These are phyloP conservation scores for Choricystis sp. DNA, from an alignment of 139 green algal species.

Conservation along the genomic window DNA sequence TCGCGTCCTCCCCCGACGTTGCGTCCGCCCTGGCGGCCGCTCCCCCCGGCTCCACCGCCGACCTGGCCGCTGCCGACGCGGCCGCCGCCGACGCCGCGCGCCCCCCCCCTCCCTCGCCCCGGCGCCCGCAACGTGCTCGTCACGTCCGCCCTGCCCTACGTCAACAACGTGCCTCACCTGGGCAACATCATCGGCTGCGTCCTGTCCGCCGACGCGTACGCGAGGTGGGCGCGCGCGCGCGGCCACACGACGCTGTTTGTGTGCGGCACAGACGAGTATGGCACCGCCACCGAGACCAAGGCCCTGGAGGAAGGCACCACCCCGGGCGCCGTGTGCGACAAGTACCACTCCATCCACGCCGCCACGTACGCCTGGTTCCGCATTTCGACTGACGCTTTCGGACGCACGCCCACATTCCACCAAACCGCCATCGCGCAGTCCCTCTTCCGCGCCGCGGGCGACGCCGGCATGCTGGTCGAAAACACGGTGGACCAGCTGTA, in stretches of 20 bases:
- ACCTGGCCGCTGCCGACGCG: constrained; percentile 18
- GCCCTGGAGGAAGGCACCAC: constrained; percentile 86
- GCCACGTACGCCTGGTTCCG: constrained; percentile 95
- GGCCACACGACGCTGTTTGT: constrained; percentile 88
- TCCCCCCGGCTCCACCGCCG: neutral
- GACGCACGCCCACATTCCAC: constrained; percentile 64
- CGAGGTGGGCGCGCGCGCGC: constrained; percentile 67
- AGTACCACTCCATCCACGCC: constrained; percentile 91
- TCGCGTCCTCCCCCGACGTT: constrained; percentile 3
- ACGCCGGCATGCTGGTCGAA: constrained; percentile 29
- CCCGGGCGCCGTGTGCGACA: constrained; percentile 88
- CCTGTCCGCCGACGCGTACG: constrained; percentile 80
- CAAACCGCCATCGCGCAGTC: constrained; percentile 54
- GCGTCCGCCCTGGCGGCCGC: constrained; percentile 3
- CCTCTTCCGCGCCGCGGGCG: constrained; percentile 42
- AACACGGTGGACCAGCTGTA: constrained; percentile 78
- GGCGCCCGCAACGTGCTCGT: constrained; percentile 55
- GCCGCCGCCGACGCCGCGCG: constrained; percentile 11
- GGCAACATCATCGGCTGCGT: constrained; percentile 99
- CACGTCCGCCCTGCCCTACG: constrained; percentile 89
- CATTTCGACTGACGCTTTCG: constrained; percentile 90
- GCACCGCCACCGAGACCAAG: constrained; percentile 96
- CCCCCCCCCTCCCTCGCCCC: constrained; percentile 30
- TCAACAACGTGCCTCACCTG: constrained; percentile 98
- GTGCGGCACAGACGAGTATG: constrained; percentile 97